Conservation (phyloP, 1,139 yeast genomes). For the Pichia inconspicua region DNA sequence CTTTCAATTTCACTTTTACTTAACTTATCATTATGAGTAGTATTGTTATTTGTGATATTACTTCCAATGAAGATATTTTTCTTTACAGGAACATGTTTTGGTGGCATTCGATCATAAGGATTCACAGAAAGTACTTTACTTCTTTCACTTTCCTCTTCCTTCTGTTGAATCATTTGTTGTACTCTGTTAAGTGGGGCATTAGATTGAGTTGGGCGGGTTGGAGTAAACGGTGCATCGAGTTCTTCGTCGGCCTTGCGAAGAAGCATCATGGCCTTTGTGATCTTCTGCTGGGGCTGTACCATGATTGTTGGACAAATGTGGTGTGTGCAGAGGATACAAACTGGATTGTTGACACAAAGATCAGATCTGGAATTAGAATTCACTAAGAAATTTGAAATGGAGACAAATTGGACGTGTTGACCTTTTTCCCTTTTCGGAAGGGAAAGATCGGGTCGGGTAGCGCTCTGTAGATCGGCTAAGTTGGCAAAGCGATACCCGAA, state of each 20-base stretch:
- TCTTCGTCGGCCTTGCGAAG: not conserved
- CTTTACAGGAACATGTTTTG: conserved; percentile 11
- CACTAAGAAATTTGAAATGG: not conserved
- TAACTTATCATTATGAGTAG: conserved; percentile 7
- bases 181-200: conserved; percentile 21
- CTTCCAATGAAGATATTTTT: conserved; percentile 16
- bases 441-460: not conserved
- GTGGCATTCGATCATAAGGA: not conserved
- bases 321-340: not conserved
- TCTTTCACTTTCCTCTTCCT: conserved; percentile 23
- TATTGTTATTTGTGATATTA: conserved; percentile 1
- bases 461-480: not conserved
- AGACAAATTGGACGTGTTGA: not conserved
- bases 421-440: not conserved
- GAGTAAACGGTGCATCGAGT: conserved; percentile 2
- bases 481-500: not conserved
- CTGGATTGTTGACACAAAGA: not conserved
- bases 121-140: not conserved
- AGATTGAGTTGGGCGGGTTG: conserved; percentile 5
- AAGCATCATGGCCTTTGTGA: not conserved
- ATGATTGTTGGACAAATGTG: not conserved
- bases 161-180: conserved; percentile 25
- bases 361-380: too few species aligned
- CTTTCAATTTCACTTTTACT: conserved; percentile 22
- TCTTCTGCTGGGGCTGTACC: not conserved